Evolutionary conservation across 2,329 filamentous ascomycete genomes (phyloP), one percentile per base, ranked within the genome.

Genomic region (Chrysosphaeria jannelii): DNA sequence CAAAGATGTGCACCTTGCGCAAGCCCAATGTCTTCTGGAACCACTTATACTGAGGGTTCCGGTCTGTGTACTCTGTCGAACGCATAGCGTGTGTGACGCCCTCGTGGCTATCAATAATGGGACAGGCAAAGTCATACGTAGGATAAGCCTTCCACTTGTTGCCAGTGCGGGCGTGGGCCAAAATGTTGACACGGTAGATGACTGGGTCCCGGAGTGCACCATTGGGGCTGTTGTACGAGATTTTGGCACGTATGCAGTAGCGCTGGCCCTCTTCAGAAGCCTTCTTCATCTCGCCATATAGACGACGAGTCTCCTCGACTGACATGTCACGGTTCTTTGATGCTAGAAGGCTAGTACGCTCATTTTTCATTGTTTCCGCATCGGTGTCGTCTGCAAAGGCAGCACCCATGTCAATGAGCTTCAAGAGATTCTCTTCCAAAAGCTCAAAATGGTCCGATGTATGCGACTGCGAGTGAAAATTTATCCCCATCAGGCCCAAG

Each of bases 391-490:
- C 85, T 27, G 81, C 79, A 35, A 93, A 97, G 5, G 81, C 85
- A 32, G 76, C 60, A 4, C 79, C 81, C 30, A 69, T 61, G 40
- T 70, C 70, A 46, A 97, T 81, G 40, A 91, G 65, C 36, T 66
- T 57, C 35, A 89, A 51, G 39, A 69, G 75, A 40, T 70, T 69
- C 21, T 90, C 66, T 46, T 90, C 88, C 9, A 97, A 59, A 41
- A 79, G 58, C 37, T 91, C 63, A 43, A 97, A 91, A 53, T 90
- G 88, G 50, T 97, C 79, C 36, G 74, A 88, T 3, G 85, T 91
- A 50, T 81, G 88, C 10, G 74, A 75, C 28, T 79, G 57, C 32
- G 59, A 58, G 44, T 91, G 81, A 12, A 79, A 74, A 46, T 71
- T 74, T 44, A 97, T 74, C 14, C 79, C 81, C 57, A 97, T 76